A percentile compares a stretch with the other conserved stretches of the same genome.
These are phyloP conservation scores for Litsea cubeba DNA, from an alignment of 164 flowering plant genomes.

Conservation along the genomic window DNA sequence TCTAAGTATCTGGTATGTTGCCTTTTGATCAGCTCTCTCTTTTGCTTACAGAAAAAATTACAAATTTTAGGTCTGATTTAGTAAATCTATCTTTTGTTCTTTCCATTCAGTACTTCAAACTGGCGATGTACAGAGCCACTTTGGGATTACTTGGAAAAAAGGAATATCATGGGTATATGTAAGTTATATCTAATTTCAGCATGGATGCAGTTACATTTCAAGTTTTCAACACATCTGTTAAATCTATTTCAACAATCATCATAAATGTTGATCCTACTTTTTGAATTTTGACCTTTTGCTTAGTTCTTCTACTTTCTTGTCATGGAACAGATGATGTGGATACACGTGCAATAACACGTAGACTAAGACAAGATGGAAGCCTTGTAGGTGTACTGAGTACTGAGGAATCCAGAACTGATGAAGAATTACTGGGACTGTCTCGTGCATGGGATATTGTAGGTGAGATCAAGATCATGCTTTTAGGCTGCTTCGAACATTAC, in stretches of 20 bases:
- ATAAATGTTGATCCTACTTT: not conserved
- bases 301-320: conserved; percentile 4
- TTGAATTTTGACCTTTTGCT: conserved; percentile 3
- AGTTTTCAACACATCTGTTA: not conserved
- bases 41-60: not conserved
- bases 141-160: conserved; percentile 60
- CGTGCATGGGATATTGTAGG: conserved; percentile 85
- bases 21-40: not conserved
- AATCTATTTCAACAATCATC: not conserved
- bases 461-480: conserved; percentile 16
- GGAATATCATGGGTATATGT: conserved; percentile 93
- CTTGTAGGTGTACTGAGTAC: conserved; percentile 85
- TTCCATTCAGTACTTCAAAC: conserved; percentile 59
- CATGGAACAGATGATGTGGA: conserved; percentile 79
- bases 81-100: not conserved
- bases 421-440: conserved; percentile 69
- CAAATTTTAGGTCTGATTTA: not conserved
- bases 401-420: conserved; percentile 59
- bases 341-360: conserved; percentile 86
- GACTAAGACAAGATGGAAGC: conserved; percentile 83
- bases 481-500: not conserved
- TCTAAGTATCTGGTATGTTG: conserved; percentile 18
- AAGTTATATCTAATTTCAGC: conserved; percentile 22
- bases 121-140: conserved; percentile 68
- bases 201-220: not conserved